A percentile compares a stretch with the other conserved stretches of the same genome.
phyloP scores from a whole-genome alignment of 176 grass and related monocot species.

The Neostapfia colusana region DNA sequence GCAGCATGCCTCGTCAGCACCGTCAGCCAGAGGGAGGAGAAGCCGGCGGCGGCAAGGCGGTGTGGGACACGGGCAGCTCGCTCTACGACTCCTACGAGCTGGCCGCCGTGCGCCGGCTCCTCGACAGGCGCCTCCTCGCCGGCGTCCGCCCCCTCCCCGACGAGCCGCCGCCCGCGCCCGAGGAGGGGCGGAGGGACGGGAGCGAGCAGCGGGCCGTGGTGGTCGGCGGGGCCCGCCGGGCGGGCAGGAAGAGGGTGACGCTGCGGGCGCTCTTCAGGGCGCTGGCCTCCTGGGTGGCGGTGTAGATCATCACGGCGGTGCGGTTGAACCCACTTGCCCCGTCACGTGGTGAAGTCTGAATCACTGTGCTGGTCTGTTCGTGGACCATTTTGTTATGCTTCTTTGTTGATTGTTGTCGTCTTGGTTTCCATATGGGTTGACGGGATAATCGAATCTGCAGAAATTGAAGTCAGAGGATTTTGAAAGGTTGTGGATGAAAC shows the following conservation, averaged over 20 bases:
- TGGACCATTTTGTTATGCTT: background rate
- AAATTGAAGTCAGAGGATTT: background rate
- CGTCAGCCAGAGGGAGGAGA: background rate
- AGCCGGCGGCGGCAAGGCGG: background rate
- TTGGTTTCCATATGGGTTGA: background rate
- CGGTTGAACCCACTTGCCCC: conserved; percentile 11
- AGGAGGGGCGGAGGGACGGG: background rate
- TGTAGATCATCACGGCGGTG: too few relatives aligned
- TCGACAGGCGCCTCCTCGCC: conserved; percentile 45
- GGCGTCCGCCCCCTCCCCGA: background rate
- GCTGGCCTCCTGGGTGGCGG: conserved; percentile 34
- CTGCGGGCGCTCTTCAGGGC: conserved; percentile 40
- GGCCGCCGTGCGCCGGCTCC: conserved; percentile 51
- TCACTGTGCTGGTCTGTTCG: background rate
- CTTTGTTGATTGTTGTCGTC: background rate
- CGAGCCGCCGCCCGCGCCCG: background rate
- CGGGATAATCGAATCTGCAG: background rate
- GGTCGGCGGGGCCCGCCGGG: background rate
- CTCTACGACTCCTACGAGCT: conserved; percentile 78
- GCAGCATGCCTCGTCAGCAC: conserved; percentile 32
- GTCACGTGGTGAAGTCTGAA: background rate
- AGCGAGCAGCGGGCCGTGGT: background rate
- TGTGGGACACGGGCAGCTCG: conserved; percentile 76
- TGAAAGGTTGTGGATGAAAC: background rate
- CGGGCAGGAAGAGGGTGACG: conserved; percentile 39